Base-by-base conservation (phyloP, 371 early-diverging fungal genomes). In the Mucor racemosus region DNA sequence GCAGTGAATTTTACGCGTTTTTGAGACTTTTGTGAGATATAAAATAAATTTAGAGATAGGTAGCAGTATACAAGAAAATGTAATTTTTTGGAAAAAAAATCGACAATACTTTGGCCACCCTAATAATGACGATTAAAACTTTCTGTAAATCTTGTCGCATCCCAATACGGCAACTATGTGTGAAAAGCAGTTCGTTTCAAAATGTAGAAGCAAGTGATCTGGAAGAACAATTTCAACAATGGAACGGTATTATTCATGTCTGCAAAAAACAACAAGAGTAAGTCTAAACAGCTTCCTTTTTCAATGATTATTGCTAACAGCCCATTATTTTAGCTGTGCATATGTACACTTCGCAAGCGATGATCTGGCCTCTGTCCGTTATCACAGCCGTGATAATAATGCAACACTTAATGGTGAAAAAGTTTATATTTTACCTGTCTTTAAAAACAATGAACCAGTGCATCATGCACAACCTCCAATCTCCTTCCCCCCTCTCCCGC, bases 251-350 rank as follows among this genome's bases (percentile, higher is more conserved):
- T 5, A 44, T 44, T 44, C 44, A 44, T n/a, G n/a, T 44, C 5
- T 15, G 11, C 11, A 44, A 44, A 44, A 44, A 44, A 44, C 6
- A 44, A 15, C 44, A 44, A 44, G 9, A 36, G 36, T 36, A 44
- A 44, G 44, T 44, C 9, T 10, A 44, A 15, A 44, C n/a, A 44
- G 44, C 36, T 36, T 36, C 36, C 36, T 15, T 6, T 44, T 15
- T 44, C 44, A 44, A 44, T 15, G n/a, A 44, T 44, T n/a, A n/a
- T n/a, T 44, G n/a, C 44, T 44, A 15, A 44, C 44, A n/a, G 15
- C 15, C 44, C n/a, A 44, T 44, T 44, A 44, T 44, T 44, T 44
- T 44, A 44, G 44, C n/a, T 44, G 44, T 44, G n/a, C n/a, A 44
- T 44, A 44, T 44, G 44, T 44, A 44, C 44, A 44, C n/a, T 44